Conservation (phyloP, 2,329 filamentous ascomycete species). For the Podosphaera xanthii region DNA sequence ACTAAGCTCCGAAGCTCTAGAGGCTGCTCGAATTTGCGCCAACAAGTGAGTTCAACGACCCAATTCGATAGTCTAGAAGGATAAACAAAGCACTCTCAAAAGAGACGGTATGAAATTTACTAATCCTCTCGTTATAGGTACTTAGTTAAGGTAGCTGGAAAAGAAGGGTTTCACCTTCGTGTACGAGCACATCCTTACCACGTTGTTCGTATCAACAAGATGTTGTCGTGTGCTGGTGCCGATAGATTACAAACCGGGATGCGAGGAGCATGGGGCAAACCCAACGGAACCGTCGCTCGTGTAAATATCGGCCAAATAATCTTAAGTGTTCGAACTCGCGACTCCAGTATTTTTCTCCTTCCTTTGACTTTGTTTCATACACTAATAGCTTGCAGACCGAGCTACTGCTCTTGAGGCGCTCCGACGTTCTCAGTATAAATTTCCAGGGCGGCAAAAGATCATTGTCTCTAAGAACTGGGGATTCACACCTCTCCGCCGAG, state of each 20-base stretch:
- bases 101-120: neutral
- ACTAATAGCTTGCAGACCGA: constrained; percentile 37
- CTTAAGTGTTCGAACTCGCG: constrained; percentile 89
- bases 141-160: constrained; percentile 48
- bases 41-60: constrained; percentile 52
- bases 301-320: constrained; percentile 99
- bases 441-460: constrained; percentile 99
- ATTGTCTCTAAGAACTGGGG: constrained; percentile 99
- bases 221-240: constrained; percentile 99
- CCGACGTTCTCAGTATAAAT: constrained; percentile 99
- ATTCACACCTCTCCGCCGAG: constrained; percentile 93
- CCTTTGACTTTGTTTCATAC: neutral
- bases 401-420: constrained; percentile 91
- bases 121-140: constrained; percentile 17
- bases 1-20: constrained; percentile 96
- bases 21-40: constrained; percentile 99
- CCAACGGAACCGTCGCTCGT: constrained; percentile 95
- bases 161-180: constrained; percentile 53
- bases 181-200: constrained; percentile 94
- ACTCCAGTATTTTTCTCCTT: constrained; percentile 42
- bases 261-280: constrained; percentile 99
- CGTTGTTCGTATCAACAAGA: constrained; percentile 99
- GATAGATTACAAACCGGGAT: constrained; percentile 99
- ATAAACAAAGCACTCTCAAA: neutral
- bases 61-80: neutral